A percentile compares a stretch with the other conserved stretches of the same genome.
phyloP scores from a whole-genome alignment of 2,329 filamentous ascomycete genomes.

The Monosporascus sp. region DNA sequence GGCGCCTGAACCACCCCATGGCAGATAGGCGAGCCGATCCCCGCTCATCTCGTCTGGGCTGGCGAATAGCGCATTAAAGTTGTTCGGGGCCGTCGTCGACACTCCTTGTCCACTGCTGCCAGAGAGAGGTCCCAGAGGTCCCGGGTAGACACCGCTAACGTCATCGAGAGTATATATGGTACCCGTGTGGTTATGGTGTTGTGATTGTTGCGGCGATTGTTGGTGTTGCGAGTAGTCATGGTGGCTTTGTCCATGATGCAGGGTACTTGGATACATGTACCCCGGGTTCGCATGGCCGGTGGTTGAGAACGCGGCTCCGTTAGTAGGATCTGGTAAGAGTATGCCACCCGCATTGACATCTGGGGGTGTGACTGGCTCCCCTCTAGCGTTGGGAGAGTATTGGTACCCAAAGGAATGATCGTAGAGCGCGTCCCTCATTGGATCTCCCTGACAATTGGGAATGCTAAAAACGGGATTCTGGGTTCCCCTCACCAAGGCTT shows the following conservation, averaged over 20 bases:
- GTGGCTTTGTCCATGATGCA: slow-evolving; percentile 3
- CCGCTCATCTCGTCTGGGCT: slow-evolving; percentile 5
- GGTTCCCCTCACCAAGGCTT: slow-evolving; percentile 5
- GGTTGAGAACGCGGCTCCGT: slow-evolving; percentile 2
- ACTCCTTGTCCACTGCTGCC: slow-evolving; percentile 2
- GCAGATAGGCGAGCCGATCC: slow-evolving; percentile 2
- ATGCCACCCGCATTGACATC: slow-evolving; percentile 6
- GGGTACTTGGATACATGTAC: slow-evolving; percentile 7
- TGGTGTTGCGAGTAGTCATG: slow-evolving; percentile 2
- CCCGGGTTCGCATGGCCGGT: slow-evolving; percentile 3
- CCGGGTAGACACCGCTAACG: slow-evolving; percentile 15
- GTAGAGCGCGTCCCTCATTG: neutral
- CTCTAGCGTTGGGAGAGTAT: slow-evolving; percentile 3
- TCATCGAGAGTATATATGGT: slow-evolving; percentile 12
- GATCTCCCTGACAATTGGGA: neutral
- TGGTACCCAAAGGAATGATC: neutral
- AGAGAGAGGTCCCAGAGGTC: slow-evolving; percentile 3
- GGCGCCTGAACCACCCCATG: slow-evolving; percentile 6
- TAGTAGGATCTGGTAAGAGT: slow-evolving; percentile 9
- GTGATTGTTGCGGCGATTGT: neutral
- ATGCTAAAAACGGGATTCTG: slow-evolving; percentile 1
- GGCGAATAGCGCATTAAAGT: slow-evolving; percentile 7
- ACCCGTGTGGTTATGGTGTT: slow-evolving; percentile 1
- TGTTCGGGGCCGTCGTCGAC: slow-evolving; percentile 3
- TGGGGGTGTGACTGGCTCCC: slow-evolving; percentile 6